phyloP scores from a whole-genome alignment of 305 asterid genomes.

The Nicotiana rustica region DNA sequence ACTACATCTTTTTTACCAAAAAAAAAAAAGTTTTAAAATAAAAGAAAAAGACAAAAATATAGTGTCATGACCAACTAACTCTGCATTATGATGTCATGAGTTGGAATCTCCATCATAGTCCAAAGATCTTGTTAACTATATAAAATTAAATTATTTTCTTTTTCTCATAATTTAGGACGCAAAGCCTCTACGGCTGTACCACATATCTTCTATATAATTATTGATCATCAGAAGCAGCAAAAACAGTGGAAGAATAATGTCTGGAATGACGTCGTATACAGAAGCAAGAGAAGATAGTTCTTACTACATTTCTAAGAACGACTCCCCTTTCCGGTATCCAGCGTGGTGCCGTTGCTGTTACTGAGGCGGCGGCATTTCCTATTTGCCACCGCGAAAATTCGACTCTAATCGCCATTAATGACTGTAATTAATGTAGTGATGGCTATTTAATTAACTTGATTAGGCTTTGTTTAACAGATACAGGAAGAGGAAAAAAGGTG shows the following conservation, averaged over 20 bases:
- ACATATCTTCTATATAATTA: not conserved
- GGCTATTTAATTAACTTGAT: not conserved
- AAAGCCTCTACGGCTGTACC: too few species aligned
- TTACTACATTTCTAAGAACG: slow-evolving; percentile 25
- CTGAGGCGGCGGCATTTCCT: not conserved
- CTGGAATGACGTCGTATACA: not conserved
- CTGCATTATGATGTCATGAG: too few species aligned
- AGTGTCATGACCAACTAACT: too few species aligned
- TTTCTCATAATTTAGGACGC: too few species aligned
- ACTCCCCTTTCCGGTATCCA: slow-evolving; percentile 35
- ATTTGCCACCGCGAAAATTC: not conserved
- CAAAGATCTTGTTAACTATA: too few species aligned
- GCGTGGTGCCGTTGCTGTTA: slow-evolving; percentile 28
- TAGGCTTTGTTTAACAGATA: not conserved
- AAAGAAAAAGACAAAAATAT: too few species aligned
- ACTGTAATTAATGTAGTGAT: not conserved
- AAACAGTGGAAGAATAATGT: not conserved
- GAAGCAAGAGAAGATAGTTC: slow-evolving; percentile 22
- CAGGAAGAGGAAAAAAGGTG: not conserved
- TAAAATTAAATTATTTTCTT: too few species aligned
- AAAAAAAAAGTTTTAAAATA: too few species aligned
- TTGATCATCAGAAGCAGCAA: not conserved
- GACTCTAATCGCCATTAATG: not conserved
- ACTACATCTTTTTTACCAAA: too few species aligned
- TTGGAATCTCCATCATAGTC: too few species aligned